Evolutionary conservation across 2,329 filamentous ascomycete genomes (phyloP).

Genomic region (Aspergillus arachidicola): DNA sequence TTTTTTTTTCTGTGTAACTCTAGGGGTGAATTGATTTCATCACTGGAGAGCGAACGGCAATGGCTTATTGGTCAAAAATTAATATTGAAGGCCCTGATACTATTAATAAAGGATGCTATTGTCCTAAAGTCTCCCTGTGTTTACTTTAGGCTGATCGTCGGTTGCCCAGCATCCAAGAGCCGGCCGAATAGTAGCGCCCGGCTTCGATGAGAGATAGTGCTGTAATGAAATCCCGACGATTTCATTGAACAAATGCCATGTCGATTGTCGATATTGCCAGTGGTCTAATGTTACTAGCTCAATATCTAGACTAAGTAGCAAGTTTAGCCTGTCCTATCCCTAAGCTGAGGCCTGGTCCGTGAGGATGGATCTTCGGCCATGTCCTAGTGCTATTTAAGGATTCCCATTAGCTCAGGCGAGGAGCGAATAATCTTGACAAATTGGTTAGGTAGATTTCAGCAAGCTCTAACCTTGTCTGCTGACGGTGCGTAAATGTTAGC

Average conservation of each 20-base stretch:
- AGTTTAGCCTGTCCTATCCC: neutral
- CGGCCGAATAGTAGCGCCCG: neutral
- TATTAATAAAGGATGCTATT: neutral
- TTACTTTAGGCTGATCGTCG: neutral
- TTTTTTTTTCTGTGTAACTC: neutral
- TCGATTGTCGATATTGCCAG: neutral
- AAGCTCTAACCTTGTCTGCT: neutral
- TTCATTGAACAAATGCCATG: neutral
- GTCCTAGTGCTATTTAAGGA: constrained; percentile 12
- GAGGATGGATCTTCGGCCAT: constrained; percentile 12
- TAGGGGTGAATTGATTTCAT: neutral
- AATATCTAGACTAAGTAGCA: neutral
- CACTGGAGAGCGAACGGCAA: neutral
- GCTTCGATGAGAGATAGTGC: neutral
- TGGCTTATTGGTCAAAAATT: neutral
- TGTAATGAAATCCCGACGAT: neutral
- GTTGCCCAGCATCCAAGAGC: neutral
- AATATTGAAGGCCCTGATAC: neutral
- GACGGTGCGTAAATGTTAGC: neutral
- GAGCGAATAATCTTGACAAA: neutral
- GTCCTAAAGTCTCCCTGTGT: neutral
- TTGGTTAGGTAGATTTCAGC: neutral
- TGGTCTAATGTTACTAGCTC: neutral
- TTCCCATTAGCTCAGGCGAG: neutral
- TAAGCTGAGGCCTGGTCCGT: constrained; percentile 8